phyloP scores from a whole-genome alignment of 2,329 filamentous ascomycete genomes.

The Claviceps humidiphila region DNA sequence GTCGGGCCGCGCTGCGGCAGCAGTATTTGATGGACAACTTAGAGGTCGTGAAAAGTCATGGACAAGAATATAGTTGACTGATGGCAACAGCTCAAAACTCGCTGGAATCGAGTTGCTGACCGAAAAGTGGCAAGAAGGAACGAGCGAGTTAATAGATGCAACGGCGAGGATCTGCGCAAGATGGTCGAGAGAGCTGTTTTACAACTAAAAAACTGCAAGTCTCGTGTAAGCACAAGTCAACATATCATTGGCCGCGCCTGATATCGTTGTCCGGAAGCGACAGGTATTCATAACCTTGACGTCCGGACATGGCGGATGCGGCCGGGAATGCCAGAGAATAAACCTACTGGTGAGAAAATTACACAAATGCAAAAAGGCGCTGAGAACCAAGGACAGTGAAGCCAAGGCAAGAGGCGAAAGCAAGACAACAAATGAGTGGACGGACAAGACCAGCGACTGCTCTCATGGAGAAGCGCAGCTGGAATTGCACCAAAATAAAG shows the following conservation, averaged over 20 bases:
- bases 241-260: neutral
- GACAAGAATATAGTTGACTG: slow-evolving; percentile 8
- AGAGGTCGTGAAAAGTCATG: slow-evolving; percentile 27
- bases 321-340: neutral
- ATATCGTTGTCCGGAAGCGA: neutral
- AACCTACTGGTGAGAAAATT: slow-evolving; percentile 3
- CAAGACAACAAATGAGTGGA: slow-evolving; percentile 37
- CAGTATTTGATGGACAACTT: slow-evolving; percentile 28
- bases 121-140: neutral
- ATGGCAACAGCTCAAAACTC: neutral
- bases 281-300: neutral
- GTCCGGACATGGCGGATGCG: neutral
- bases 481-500: slow-evolving; percentile 39
- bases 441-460: slow-evolving; percentile 46
- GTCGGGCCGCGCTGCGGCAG: slow-evolving; percentile 36
- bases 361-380: slow-evolving; percentile 7
- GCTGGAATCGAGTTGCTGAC: neutral
- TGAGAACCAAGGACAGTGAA: slow-evolving; percentile 3
- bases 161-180: neutral
- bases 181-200: neutral
- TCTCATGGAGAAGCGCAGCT: slow-evolving; percentile 33
- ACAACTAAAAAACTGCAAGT: neutral
- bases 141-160: neutral
- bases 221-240: neutral
- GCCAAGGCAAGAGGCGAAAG: slow-evolving; percentile 16